Conservation (phyloP, 2,329 filamentous ascomycete species). For the Exophiala sideris region DNA sequence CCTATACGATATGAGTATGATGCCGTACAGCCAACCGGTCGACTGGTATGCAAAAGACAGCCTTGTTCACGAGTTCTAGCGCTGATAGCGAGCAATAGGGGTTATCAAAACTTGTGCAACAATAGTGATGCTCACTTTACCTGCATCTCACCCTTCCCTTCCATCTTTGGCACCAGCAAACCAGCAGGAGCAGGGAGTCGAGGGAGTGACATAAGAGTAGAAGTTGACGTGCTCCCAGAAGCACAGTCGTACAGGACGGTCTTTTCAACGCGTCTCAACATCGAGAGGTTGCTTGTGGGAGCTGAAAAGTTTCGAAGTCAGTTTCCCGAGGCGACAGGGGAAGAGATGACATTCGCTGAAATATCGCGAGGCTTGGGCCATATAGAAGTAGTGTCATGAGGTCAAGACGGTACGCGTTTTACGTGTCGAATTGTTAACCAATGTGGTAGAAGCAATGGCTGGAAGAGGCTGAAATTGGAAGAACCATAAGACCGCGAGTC, state of each 20-base stretch:
- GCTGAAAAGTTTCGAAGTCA: background rate
- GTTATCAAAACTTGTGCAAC: background rate
- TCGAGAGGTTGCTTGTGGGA: background rate
- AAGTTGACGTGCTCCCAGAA: background rate
- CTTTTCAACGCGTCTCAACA: background rate
- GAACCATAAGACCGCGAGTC: too few species aligned
- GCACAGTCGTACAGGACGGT: background rate
- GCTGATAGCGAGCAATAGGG: background rate
- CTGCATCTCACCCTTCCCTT: slow-evolving; percentile 1
- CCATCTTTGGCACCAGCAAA: background rate
- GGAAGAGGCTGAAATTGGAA: too few species aligned
- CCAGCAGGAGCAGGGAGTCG: background rate
- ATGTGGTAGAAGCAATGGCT: background rate
- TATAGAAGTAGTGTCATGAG: background rate
- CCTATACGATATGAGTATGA: slow-evolving; percentile 2
- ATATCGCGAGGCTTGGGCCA: background rate
- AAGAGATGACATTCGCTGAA: background rate
- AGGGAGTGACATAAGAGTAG: background rate
- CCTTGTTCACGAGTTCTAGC: background rate
- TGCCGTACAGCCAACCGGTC: background rate
- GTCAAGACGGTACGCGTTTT: too few species aligned
- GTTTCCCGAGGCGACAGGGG: background rate
- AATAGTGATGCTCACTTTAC: background rate
- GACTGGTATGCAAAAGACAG: background rate
- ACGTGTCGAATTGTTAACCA: too few species aligned